Base-by-base conservation (phyloP, 805 yeast species). In the Lipomyces yamadae region DNA sequence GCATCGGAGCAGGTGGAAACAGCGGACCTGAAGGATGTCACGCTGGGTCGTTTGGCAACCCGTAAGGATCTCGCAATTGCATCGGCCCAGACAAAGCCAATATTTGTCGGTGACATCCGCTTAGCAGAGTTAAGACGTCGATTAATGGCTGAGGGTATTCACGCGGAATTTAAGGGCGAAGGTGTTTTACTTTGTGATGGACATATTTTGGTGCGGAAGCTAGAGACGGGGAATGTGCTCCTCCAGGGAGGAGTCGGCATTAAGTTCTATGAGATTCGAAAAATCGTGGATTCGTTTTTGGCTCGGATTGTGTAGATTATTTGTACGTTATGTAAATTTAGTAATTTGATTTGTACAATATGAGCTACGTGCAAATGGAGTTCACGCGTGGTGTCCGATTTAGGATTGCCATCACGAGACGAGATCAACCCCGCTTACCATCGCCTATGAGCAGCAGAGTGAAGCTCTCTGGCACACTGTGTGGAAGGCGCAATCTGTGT, bases 161-260 rank as follows among this genome's bases (percentile, higher is more conserved):
- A 80, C 61, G 97, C 96, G 0, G 97, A 93, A 74, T 92, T 94
- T 76, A 87, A 89, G 76, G 96, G 97, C 63, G 97, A 92, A 76
- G 98, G 98, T 76, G 87, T 92, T 0, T 80, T 95, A 52, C 96
- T 93, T 13, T 89, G 96, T 56, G 93, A 93, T 74, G 89, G 89
- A 64, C 81, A 81, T 61, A 84, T 95, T 18, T 88, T 91, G 0
- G 86, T 95, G 7, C 81, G 91, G 63, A 94, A 94, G 75, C 82
- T 90, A 2, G 88, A 84, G 55, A 92, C 91, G 58, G 96, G 97
- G 56, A 89, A 89, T 73, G 84, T 94, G n/a, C 80, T 89, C 3
- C 87, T 95, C 13, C 97, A 94, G 72, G 98, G 99, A 1, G 83
- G 84, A 6, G 85, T 90, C 2, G 87, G 92, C 4, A 83, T 84